These are phyloP conservation scores for Graphilbum fragrans DNA, from an alignment of 2,329 filamentous ascomycete species.

Conservation along the genomic window DNA sequence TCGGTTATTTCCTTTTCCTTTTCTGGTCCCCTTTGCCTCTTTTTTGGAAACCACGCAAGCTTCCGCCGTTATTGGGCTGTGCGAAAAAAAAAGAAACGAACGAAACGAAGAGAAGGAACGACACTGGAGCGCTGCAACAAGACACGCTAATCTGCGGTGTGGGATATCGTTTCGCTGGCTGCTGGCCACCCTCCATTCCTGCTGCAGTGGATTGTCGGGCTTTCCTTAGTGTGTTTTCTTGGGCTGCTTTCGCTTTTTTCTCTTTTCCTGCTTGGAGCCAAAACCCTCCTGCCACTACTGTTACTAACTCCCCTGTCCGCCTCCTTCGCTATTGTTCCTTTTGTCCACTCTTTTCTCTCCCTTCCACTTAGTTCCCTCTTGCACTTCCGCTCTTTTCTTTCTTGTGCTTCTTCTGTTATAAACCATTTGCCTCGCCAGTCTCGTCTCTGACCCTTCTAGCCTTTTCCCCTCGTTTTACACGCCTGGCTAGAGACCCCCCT, in stretches of 20 bases:
- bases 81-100: no score
- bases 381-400: background rate
- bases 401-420: background rate
- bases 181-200: background rate
- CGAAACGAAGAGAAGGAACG: no score
- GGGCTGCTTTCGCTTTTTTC: background rate
- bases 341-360: background rate
- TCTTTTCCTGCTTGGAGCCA: no score
- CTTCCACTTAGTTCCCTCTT: conserved; percentile 3
- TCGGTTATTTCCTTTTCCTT: background rate
- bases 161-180: background rate
- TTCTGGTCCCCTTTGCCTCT: no score
- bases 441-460: no score
- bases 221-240: background rate
- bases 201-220: background rate
- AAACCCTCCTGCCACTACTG: background rate
- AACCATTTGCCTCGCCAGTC: background rate
- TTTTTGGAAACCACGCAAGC: no score
- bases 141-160: background rate
- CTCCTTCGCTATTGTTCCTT: background rate
- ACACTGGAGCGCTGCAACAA: no score
- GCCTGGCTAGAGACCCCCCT: no score
- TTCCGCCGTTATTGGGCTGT: no score
- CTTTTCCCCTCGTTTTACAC: no score
- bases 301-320: background rate